These are phyloP conservation scores for Poterioochromonas sp. DNA, from an alignment of 352 stramenopile species.

Conservation along the genomic window DNA sequence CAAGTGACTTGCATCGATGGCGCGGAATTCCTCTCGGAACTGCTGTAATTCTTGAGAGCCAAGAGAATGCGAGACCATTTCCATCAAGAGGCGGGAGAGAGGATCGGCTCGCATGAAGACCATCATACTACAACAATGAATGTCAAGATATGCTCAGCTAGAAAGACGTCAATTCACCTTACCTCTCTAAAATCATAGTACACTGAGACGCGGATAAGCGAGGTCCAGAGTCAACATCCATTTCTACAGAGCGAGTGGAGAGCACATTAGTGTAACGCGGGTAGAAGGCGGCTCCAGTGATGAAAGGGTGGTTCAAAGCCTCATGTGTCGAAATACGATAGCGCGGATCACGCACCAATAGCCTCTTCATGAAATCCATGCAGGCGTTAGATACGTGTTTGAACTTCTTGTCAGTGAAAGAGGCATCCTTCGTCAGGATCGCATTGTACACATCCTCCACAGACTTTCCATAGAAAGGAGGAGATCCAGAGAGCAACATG, in stretches of 20 bases:
- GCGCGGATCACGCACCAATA: conserved; percentile 62
- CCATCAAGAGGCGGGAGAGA: not conserved
- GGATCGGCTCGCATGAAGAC: not conserved
- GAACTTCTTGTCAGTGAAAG: conserved; percentile 61
- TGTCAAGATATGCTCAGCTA: not conserved
- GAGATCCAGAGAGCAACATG: conserved; percentile 13
- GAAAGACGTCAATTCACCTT: not conserved
- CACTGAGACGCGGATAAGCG: not conserved
- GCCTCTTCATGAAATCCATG: conserved; percentile 64
- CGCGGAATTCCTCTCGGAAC: conserved; percentile 9
- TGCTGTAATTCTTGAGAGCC: not conserved
- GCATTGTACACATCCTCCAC: conserved; percentile 52
- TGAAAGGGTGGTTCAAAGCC: conserved; percentile 22
- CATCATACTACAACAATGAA: not conserved
- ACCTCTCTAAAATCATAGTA: not conserved
- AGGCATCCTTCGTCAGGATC: conserved; percentile 52
- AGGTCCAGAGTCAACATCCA: not conserved
- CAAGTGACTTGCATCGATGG: not conserved
- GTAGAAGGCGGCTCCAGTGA: conserved; percentile 7
- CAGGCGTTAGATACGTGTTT: conserved; percentile 54
- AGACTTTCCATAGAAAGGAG: conserved; percentile 18
- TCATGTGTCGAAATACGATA: not conserved
- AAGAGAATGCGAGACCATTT: conserved; percentile 8
- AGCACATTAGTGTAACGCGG: not conserved
- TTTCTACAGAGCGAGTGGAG: not conserved